Conservation (phyloP, 208 protist genomes). For the Crithidia brevicula region DNA sequence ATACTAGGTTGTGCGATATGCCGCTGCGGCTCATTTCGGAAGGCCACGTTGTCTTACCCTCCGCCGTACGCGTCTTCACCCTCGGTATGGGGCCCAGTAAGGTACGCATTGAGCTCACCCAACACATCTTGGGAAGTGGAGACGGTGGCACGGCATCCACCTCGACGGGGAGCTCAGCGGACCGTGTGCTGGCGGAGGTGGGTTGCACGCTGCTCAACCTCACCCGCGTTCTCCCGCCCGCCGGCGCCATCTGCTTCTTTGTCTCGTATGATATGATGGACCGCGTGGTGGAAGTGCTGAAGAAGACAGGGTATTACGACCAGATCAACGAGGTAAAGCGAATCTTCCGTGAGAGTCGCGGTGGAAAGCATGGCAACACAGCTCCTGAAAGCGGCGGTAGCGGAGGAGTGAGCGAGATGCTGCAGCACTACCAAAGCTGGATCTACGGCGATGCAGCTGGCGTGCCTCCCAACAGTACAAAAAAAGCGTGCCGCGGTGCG, state of each 20-base stretch:
- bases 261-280: constrained; percentile 91
- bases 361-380: constrained; percentile 5
- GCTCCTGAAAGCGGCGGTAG: background rate
- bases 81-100: constrained; percentile 68
- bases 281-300: constrained; percentile 48
- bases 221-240: constrained; percentile 83
- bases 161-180: background rate
- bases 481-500: constrained; percentile 62
- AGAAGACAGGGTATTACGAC: constrained; percentile 46
- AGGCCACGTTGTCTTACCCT: constrained; percentile 85
- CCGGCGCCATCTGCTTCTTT: constrained; percentile 96
- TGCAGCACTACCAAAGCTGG: constrained; percentile 65
- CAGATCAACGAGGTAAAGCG: constrained; percentile 74
- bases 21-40: constrained; percentile 59
- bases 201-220: constrained; percentile 88
- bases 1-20: background rate
- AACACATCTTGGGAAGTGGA: constrained; percentile 17
- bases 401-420: constrained; percentile 38
- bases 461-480: too few relatives aligned
- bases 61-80: constrained; percentile 74
- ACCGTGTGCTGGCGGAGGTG: constrained; percentile 54
- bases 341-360: constrained; percentile 83
- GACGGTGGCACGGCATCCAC: too few relatives aligned
- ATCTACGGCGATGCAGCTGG: constrained; percentile 35
- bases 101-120: constrained; percentile 57